Conservation (phyloP, 352 stramenopile genomes). For the Globisporangium megalacanthum region DNA sequence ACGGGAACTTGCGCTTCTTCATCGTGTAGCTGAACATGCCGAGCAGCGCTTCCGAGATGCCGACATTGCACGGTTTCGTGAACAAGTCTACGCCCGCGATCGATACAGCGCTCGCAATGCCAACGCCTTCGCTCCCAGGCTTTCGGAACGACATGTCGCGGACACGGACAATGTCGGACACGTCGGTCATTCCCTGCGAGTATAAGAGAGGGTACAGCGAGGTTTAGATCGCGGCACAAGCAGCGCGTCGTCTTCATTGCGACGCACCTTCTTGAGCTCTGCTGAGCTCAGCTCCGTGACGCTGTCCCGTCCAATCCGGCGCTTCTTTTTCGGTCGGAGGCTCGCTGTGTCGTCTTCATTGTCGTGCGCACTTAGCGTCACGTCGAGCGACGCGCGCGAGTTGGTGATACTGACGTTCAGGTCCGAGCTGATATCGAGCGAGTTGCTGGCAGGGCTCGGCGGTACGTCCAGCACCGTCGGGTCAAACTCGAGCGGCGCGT, state of each 20-base stretch:
- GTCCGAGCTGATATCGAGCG: constrained; percentile 64
- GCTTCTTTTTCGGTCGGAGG: constrained; percentile 67
- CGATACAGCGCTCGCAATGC: constrained; percentile 9
- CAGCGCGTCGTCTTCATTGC: not conserved
- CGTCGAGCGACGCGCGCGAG: constrained; percentile 62
- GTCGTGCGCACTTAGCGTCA: constrained; percentile 24
- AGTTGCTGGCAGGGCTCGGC: constrained; percentile 32
- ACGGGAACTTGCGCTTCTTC: constrained; percentile 83
- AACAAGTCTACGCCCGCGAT: constrained; percentile 44
- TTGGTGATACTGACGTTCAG: constrained; percentile 65
- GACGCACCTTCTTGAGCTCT: constrained; percentile 56
- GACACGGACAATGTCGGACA: constrained; percentile 63
- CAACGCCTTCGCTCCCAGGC: constrained; percentile 13
- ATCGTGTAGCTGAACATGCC: constrained; percentile 80
- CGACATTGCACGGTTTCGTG: constrained; percentile 38
- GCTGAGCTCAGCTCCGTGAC: constrained; percentile 76
- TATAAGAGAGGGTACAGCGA: not conserved
- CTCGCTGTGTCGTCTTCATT: constrained; percentile 31
- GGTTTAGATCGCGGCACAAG: not conserved
- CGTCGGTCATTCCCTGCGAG: constrained; percentile 51
- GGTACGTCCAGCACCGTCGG: constrained; percentile 21
- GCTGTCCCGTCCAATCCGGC: constrained; percentile 73
- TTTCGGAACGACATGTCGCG: constrained; percentile 39
- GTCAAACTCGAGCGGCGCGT: constrained; percentile 43
- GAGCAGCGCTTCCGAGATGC: constrained; percentile 59